phyloP scores from a whole-genome alignment of 2,329 filamentous ascomycete genomes.

The Pseudopyricularia javanii region DNA sequence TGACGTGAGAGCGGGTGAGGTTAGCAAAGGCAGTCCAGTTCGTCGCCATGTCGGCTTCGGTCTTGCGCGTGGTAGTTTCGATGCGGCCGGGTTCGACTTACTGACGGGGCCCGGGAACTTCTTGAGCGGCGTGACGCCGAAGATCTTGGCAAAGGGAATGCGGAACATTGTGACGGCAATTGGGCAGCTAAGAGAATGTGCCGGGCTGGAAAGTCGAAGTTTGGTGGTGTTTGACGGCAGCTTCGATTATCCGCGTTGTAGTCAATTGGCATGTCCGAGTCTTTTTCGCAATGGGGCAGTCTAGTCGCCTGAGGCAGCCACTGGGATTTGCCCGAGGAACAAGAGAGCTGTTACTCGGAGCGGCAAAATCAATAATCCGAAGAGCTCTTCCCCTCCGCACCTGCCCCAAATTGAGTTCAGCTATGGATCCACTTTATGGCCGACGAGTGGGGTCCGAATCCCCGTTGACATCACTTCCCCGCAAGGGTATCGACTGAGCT shows the following conservation, averaged over 20 bases:
- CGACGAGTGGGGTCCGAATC: background rate
- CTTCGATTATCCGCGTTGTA: background rate
- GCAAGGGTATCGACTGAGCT: background rate
- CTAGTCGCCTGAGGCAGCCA: constrained; percentile 1
- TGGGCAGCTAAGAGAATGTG: constrained; percentile 19
- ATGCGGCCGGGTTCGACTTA: constrained; percentile 39
- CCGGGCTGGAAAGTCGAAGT: constrained; percentile 12
- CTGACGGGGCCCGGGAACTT: constrained; percentile 70
- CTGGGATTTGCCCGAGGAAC: background rate
- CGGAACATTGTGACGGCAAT: constrained; percentile 54
- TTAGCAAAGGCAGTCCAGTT: background rate
- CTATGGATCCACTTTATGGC: background rate
- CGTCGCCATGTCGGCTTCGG: background rate
- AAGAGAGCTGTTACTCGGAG: too few relatives aligned
- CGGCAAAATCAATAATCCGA: too few relatives aligned
- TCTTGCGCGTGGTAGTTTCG: background rate
- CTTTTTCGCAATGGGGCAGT: constrained; percentile 15
- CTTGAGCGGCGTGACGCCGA: constrained; percentile 55
- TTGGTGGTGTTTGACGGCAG: constrained; percentile 10
- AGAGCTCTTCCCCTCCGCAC: too few relatives aligned
- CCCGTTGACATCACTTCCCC: background rate
- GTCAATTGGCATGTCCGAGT: constrained; percentile 7
- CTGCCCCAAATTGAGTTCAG: too few relatives aligned
- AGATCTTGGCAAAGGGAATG: constrained; percentile 14
- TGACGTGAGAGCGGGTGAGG: constrained; percentile 21